Evolutionary conservation across 2,329 filamentous ascomycete genomes (phyloP).

Genomic region (Pestalotiopsis sp.): DNA sequence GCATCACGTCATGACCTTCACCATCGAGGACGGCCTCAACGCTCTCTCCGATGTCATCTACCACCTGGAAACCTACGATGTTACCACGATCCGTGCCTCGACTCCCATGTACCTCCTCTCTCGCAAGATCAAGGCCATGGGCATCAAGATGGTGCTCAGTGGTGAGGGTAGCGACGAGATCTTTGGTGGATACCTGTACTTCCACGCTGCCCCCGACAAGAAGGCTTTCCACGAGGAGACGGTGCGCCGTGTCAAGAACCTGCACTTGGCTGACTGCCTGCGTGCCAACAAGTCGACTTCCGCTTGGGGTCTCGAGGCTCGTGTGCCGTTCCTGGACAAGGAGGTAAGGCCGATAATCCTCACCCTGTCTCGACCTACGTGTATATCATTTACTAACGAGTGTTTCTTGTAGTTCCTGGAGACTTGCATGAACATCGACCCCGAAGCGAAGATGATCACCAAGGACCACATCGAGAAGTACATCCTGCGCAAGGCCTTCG

Average conservation of each 20-base stretch:
- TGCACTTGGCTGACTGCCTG: conserved; percentile 94
- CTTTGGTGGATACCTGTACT: conserved; percentile 98
- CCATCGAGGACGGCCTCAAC: conserved; percentile 94
- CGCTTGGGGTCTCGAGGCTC: conserved; percentile 96
- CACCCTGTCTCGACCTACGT: background rate
- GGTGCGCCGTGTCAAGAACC: conserved; percentile 90
- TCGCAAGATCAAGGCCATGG: conserved; percentile 99
- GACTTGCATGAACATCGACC: conserved; percentile 89
- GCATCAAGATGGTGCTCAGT: conserved; percentile 98
- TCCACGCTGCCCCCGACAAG: conserved; percentile 90
- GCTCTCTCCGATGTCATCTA: conserved; percentile 97
- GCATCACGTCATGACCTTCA: conserved; percentile 98
- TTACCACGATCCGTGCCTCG: conserved; percentile 96
- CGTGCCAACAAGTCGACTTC: conserved; percentile 99
- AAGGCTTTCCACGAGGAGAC: conserved; percentile 95
- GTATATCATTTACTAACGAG: conserved; percentile 18
- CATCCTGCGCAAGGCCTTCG: conserved; percentile 96
- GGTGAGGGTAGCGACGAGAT: conserved; percentile 98
- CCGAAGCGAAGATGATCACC: conserved; percentile 92
- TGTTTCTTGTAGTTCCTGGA: conserved; percentile 74
- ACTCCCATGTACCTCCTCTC: conserved; percentile 98
- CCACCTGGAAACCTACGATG: conserved; percentile 96
- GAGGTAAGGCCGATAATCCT: conserved; percentile 47
- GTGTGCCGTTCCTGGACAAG: conserved; percentile 97
- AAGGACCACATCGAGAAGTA: conserved; percentile 93